Evolutionary conservation across 768 basidiomycete species (phyloP).

Genomic region (Phylloporus sp.): DNA sequence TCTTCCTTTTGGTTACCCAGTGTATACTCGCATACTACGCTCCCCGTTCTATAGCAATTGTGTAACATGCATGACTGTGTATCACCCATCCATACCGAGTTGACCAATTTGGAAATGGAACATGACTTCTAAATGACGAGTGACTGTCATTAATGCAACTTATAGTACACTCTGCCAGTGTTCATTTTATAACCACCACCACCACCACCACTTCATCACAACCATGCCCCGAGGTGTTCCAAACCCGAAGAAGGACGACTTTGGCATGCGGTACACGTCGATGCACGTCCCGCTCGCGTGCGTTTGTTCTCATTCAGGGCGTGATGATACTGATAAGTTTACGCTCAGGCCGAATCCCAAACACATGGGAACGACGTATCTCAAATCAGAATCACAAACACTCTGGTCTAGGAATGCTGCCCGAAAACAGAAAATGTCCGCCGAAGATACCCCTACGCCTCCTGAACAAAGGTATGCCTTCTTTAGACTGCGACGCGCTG

Average conservation of each 20-base stretch:
- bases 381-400: slow-evolving; percentile 72
- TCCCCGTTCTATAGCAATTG: slow-evolving; percentile 13
- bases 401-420: slow-evolving; percentile 69
- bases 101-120: slow-evolving; percentile 14
- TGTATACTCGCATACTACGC: slow-evolving; percentile 13
- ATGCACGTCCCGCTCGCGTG: slow-evolving; percentile 80
- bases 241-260: slow-evolving; percentile 76
- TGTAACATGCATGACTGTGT: slow-evolving; percentile 21
- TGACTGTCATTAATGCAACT: neutral
- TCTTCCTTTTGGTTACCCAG: neutral
- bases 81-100: neutral
- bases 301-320: slow-evolving; percentile 19
- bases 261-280: slow-evolving; percentile 74
- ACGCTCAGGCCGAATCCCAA: slow-evolving; percentile 68
- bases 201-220: neutral
- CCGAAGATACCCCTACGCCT: slow-evolving; percentile 36
- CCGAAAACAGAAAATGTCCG: slow-evolving; percentile 45
- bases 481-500: slow-evolving; percentile 3
- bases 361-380: slow-evolving; percentile 71
- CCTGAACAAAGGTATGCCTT: slow-evolving; percentile 46
- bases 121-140: neutral
- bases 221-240: slow-evolving; percentile 80
- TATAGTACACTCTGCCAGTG: neutral
- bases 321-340: slow-evolving; percentile 10
- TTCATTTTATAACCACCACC: neutral